Percentiles rank a stretch among this genome's conserved stretches.
phyloP scores from a whole-genome alignment of 2,329 filamentous ascomycete genomes.

The Xylariaceae sp. region DNA sequence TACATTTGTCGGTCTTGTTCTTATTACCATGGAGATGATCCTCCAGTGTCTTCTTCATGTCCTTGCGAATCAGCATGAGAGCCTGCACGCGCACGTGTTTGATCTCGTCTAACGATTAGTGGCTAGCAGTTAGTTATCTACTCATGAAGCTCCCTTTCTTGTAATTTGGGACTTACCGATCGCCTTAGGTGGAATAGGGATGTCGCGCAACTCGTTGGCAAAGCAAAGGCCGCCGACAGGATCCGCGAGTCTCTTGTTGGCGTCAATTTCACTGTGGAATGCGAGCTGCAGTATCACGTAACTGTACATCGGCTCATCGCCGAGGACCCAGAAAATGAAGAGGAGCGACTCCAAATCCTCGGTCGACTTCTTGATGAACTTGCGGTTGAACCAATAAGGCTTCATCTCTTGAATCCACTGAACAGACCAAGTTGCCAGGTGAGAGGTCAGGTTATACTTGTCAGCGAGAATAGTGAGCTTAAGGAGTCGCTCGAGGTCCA shows the following conservation, averaged over 20 bases:
- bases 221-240: conserved; percentile 11
- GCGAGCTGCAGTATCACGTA: conserved; percentile 18
- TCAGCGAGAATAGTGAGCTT: conserved; percentile 14
- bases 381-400: conserved; percentile 7
- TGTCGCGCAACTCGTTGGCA: neutral
- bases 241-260: conserved; percentile 8
- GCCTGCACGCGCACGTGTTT: conserved; percentile 5
- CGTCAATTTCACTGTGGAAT: conserved; percentile 10
- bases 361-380: conserved; percentile 7
- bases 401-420: conserved; percentile 16
- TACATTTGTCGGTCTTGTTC: neutral
- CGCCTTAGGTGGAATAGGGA: conserved; percentile 13
- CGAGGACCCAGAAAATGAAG: conserved; percentile 20
- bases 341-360: conserved; percentile 14
- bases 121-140: neutral
- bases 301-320: conserved; percentile 18
- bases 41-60: conserved; percentile 11
- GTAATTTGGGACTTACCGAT: conserved; percentile 2
- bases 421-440: conserved; percentile 6
- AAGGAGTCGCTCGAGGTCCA: conserved; percentile 8
- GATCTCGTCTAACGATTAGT: conserved; percentile 9
- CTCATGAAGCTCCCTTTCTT: neutral
- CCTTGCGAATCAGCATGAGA: conserved; percentile 14
- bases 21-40: conserved; percentile 11
- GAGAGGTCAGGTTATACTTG: conserved; percentile 16